phyloP scores from a whole-genome alignment of 371 early-diverging fungal species.

The Mucor velutinosus region DNA sequence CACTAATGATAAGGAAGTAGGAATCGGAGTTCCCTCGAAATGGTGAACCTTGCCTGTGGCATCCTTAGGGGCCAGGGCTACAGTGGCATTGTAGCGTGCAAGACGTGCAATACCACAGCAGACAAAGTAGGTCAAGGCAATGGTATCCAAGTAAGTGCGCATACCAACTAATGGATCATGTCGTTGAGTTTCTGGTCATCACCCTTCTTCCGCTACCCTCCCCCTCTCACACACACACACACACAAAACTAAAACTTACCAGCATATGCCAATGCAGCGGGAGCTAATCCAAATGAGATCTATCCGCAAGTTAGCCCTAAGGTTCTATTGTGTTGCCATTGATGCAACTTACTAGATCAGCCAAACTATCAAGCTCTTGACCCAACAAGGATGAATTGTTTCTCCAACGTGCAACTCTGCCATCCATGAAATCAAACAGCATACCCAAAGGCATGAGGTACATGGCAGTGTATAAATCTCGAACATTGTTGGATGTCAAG shows the following conservation, averaged over 20 bases:
- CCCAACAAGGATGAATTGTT: slow-evolving; percentile 75
- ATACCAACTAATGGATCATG: slow-evolving; percentile 62
- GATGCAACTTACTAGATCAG: slow-evolving; percentile 75
- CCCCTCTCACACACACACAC: neutral
- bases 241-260: slow-evolving; percentile 20
- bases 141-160: slow-evolving; percentile 78
- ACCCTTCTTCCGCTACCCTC: neutral
- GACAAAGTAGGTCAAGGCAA: slow-evolving; percentile 83
- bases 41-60: slow-evolving; percentile 74
- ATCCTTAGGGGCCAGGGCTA: slow-evolving; percentile 79
- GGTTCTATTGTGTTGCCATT: neutral
- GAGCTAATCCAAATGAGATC: slow-evolving; percentile 88
- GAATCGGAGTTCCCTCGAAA: slow-evolving; percentile 94
- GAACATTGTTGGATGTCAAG: slow-evolving; percentile 65
- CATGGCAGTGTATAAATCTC: slow-evolving; percentile 70
- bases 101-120: slow-evolving; percentile 88
- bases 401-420: slow-evolving; percentile 89
- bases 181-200: neutral
- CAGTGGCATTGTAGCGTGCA: slow-evolving; percentile 89
- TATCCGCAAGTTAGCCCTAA: slow-evolving; percentile 13
- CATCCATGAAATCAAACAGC: slow-evolving; percentile 85
- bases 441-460: slow-evolving; percentile 78
- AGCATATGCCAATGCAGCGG: slow-evolving; percentile 84
- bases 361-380: slow-evolving; percentile 81
- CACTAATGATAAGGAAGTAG: slow-evolving; percentile 73